Evolutionary conservation across 768 basidiomycete genomes (phyloP).

Genomic region (Boletus edulis): DNA sequence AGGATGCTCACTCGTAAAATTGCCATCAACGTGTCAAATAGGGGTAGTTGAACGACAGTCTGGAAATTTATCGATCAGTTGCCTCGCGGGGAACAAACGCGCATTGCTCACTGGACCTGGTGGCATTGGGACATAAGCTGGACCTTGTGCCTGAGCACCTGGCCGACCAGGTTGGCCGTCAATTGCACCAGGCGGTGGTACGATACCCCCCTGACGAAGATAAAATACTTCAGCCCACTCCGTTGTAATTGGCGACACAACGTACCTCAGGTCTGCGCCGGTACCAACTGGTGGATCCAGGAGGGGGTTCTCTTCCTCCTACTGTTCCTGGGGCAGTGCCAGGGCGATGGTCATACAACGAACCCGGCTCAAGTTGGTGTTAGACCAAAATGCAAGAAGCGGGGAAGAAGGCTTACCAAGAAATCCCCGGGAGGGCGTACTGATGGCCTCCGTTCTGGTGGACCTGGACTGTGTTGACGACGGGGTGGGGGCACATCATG

Average conservation of each 20-base stretch:
- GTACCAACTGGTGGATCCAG: conserved; percentile 26
- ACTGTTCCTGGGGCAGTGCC: conserved; percentile 23
- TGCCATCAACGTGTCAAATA: conserved; percentile 69
- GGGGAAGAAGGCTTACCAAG: conserved; percentile 12
- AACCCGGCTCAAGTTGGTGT: conserved; percentile 15
- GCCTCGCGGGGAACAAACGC: background rate
- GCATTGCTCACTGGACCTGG: conserved; percentile 48
- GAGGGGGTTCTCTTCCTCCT: conserved; percentile 14
- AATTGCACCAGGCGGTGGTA: conserved; percentile 29
- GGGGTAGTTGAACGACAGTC: conserved; percentile 62
- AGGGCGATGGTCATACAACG: conserved; percentile 22
- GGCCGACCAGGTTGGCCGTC: conserved; percentile 16
- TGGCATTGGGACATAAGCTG: conserved; percentile 46
- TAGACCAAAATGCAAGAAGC: background rate
- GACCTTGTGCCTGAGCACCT: conserved; percentile 24
- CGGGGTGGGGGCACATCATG: conserved; percentile 12
- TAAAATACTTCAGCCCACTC: background rate
- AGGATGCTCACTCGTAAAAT: conserved; percentile 54
- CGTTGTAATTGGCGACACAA: background rate
- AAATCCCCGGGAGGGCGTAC: conserved; percentile 22
- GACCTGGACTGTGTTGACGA: conserved; percentile 16
- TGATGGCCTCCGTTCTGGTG: conserved; percentile 20
- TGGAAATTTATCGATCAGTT: conserved; percentile 23
- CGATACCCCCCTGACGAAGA: conserved; percentile 15
- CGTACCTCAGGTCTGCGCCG: conserved; percentile 17